Evolutionary conservation across 2,329 filamentous ascomycete genomes (phyloP).

Genomic region (Aciculosporium take): DNA sequence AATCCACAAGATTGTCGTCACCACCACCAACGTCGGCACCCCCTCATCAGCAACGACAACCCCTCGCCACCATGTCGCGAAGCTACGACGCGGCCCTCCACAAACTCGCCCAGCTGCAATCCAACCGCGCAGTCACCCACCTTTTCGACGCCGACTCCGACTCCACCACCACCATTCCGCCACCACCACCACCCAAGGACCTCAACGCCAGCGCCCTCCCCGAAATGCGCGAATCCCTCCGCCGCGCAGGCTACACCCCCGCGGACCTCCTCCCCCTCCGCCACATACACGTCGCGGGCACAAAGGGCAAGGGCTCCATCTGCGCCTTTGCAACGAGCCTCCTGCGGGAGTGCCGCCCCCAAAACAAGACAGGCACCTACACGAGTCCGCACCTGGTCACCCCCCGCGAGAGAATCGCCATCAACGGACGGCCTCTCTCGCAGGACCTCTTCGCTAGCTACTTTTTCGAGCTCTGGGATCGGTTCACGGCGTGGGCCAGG

Average conservation of each 20-base stretch:
- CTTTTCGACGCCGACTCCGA: conserved; percentile 26
- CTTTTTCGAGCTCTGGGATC: conserved; percentile 77
- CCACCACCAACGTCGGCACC: neutral
- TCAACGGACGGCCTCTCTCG: conserved; percentile 57
- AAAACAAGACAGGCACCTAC: conserved; percentile 70
- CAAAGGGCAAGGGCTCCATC: conserved; percentile 87
- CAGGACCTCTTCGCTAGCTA: conserved; percentile 57
- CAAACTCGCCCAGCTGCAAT: conserved; percentile 62
- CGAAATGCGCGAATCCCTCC: conserved; percentile 68
- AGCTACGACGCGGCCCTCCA: conserved; percentile 53
- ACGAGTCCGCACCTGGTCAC: conserved; percentile 77
- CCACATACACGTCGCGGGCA: conserved; percentile 75
- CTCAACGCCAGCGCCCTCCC: conserved; percentile 64
- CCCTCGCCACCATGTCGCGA: conserved; percentile 13
- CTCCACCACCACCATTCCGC: too few relatives aligned
- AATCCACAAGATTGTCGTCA: neutral
- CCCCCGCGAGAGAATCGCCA: conserved; percentile 71
- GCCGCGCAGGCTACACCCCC: conserved; percentile 56
- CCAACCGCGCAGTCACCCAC: conserved; percentile 54
- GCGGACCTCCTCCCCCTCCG: conserved; percentile 27
- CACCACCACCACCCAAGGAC: conserved; percentile 32
- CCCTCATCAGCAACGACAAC: neutral
- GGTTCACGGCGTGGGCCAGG: conserved; percentile 27
- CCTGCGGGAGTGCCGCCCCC: conserved; percentile 34
- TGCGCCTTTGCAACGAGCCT: conserved; percentile 73